A percentile compares a stretch with the other conserved stretches of the same genome.
These are phyloP conservation scores for Tuctoria greenei DNA, from an alignment of 176 grass and related monocot species.

Conservation along the genomic window DNA sequence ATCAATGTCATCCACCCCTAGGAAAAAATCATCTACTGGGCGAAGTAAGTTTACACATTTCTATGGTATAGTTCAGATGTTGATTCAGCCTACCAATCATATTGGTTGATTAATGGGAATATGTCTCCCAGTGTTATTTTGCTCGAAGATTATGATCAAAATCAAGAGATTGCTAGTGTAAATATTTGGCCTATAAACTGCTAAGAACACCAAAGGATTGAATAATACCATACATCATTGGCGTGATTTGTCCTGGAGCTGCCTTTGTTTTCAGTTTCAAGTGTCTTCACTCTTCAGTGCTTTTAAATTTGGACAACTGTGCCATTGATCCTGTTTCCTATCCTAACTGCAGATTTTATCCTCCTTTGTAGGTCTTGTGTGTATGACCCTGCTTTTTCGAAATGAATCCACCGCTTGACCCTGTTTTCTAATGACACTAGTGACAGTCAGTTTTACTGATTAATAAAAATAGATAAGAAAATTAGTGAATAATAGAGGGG, in stretches of 20 bases:
- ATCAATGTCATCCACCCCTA: constrained; percentile 59
- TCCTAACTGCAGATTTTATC: no score
- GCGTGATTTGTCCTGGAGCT: background rate
- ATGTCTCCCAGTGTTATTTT: background rate
- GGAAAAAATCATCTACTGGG: constrained; percentile 60
- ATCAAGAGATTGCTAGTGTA: background rate
- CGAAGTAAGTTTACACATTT: constrained; percentile 45
- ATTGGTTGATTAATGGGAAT: background rate
- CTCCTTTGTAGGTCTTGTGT: no score
- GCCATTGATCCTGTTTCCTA: no score
- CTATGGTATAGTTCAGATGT: background rate
- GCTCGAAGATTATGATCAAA: background rate
- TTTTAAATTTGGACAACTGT: background rate
- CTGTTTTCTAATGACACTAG: no score
- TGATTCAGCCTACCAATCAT: background rate
- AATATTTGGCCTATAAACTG: constrained; percentile 1
- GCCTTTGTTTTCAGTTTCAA: background rate
- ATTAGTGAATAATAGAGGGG: no score
- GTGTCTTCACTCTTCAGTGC: background rate
- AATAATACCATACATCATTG: background rate
- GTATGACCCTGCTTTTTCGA: no score
- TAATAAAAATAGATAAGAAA: no score
- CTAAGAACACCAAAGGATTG: background rate
- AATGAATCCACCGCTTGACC: no score
- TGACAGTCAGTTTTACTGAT: no score